Conservation (phyloP, 495 filamentous ascomycete species). For the Astrocystis sublimbata region DNA sequence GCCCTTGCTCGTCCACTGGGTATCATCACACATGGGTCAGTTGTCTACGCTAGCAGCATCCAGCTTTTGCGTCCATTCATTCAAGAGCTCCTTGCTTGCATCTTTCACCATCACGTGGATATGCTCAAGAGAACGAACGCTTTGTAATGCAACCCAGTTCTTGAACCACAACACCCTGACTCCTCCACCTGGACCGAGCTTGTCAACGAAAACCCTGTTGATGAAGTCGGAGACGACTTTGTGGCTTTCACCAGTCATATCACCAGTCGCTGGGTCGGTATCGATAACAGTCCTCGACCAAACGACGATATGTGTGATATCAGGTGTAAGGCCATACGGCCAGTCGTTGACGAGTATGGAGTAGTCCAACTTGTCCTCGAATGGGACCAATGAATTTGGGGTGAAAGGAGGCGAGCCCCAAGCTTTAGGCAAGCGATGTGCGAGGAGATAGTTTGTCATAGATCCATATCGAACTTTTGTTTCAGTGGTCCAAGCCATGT, state of each 20-base stretch:
- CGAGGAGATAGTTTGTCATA: conserved; percentile 74
- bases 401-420: conserved; percentile 64
- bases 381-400: conserved; percentile 58
- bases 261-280: conserved; percentile 60
- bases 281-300: conserved; percentile 63
- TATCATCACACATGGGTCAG: not conserved
- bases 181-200: conserved; percentile 50
- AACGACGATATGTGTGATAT: conserved; percentile 71
- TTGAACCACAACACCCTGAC: conserved; percentile 86
- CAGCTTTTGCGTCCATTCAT: conserved; percentile 58
- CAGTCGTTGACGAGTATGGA: conserved; percentile 84
- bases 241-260: conserved; percentile 69
- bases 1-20: not conserved
- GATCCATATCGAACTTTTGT: conserved; percentile 72
- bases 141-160: conserved; percentile 89
- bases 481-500: conserved; percentile 73
- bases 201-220: conserved; percentile 61
- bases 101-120: conserved; percentile 62
- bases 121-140: conserved; percentile 77
- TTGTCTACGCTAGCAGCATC: conserved; percentile 35
- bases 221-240: conserved; percentile 67
- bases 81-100: conserved; percentile 58
- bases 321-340: conserved; percentile 77
- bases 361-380: conserved; percentile 69
- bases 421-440: conserved; percentile 61